Conservation (phyloP, 2,329 filamentous ascomycete genomes). For the Colletotrichum musae region DNA sequence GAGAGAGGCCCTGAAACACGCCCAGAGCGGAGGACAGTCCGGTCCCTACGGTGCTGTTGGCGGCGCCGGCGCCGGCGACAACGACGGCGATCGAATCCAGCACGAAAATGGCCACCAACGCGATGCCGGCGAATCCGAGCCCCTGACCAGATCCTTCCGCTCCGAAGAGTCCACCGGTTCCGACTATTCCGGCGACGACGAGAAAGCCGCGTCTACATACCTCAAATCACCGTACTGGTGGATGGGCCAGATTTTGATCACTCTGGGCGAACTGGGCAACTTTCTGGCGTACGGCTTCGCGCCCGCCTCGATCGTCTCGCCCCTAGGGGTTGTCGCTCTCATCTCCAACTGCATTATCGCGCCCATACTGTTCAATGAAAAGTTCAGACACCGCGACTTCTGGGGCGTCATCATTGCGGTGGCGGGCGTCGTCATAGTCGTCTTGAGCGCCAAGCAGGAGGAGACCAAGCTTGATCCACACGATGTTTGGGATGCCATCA, state of each 20-base stretch:
- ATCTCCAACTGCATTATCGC: conserved; percentile 98
- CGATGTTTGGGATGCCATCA: conserved; percentile 92
- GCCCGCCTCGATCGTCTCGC: conserved; percentile 96
- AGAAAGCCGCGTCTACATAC: conserved; percentile 75
- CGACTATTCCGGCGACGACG: conserved; percentile 52
- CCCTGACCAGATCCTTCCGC: conserved; percentile 65
- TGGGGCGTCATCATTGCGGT: conserved; percentile 91
- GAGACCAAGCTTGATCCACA: conserved; percentile 93
- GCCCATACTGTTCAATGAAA: conserved; percentile 92
- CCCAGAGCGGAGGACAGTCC: conserved; percentile 49
- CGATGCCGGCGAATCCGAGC: conserved; percentile 62
- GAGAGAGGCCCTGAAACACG: conserved; percentile 66
- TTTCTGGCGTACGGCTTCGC: conserved; percentile 98
- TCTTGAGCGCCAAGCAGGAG: conserved; percentile 89
- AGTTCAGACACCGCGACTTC: conserved; percentile 86
- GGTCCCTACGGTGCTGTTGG: conserved; percentile 54
- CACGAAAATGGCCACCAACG: conserved; percentile 46
- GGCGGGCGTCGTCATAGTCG: conserved; percentile 89
- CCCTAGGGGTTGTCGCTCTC: conserved; percentile 94
- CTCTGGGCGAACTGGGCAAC: conserved; percentile 92
- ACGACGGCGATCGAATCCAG: conserved; percentile 11
- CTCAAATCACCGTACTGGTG: conserved; percentile 96
- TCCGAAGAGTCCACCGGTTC: conserved; percentile 59
- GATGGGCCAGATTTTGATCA: conserved; percentile 93
- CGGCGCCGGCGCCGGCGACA: conserved; percentile 29